Evolutionary conservation across 2,329 filamentous ascomycete species (phyloP).

Genomic region (Aspergillus calidoustus): DNA sequence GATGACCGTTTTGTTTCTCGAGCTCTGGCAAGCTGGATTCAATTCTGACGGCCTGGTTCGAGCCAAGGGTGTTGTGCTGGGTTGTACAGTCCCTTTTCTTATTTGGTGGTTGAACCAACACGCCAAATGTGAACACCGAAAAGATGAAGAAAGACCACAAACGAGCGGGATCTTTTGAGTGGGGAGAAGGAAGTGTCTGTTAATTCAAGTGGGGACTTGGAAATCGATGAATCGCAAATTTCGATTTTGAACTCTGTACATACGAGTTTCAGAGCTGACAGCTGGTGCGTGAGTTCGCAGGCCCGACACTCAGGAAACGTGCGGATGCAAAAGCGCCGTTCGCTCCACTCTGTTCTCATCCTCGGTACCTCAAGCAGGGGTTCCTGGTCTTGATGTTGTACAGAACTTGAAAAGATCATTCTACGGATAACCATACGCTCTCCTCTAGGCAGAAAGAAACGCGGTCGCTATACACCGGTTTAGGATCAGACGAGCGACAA

Average conservation of each 20-base stretch:
- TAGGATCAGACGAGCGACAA: neutral
- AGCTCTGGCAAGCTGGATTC: neutral
- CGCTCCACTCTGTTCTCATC: slow-evolving; percentile 31
- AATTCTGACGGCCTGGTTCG: neutral
- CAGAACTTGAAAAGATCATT: slow-evolving; percentile 4
- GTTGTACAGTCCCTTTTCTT: slow-evolving; percentile 9
- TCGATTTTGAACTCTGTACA: neutral
- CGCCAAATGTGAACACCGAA: neutral
- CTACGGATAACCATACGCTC: neutral
- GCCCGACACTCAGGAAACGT: slow-evolving; percentile 44
- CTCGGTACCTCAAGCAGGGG: slow-evolving; percentile 12
- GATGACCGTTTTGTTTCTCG: neutral
- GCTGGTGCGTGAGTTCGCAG: slow-evolving; percentile 30
- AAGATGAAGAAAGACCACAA: neutral
- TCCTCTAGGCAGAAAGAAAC: neutral
- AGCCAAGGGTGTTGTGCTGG: slow-evolving; percentile 1
- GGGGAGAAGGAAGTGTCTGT: neutral
- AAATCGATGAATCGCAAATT: neutral
- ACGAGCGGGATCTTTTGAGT: neutral
- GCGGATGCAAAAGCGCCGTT: slow-evolving; percentile 41
- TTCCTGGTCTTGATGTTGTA: slow-evolving; percentile 22
- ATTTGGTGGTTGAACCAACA: slow-evolving; percentile 2
- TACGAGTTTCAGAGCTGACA: slow-evolving; percentile 15
- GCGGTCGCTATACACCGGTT: neutral
- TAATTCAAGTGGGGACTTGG: neutral